These are phyloP conservation scores for Rhizopogon hawkerae DNA, from an alignment of 1,284 basidiomycete genomes.

Conservation along the genomic window DNA sequence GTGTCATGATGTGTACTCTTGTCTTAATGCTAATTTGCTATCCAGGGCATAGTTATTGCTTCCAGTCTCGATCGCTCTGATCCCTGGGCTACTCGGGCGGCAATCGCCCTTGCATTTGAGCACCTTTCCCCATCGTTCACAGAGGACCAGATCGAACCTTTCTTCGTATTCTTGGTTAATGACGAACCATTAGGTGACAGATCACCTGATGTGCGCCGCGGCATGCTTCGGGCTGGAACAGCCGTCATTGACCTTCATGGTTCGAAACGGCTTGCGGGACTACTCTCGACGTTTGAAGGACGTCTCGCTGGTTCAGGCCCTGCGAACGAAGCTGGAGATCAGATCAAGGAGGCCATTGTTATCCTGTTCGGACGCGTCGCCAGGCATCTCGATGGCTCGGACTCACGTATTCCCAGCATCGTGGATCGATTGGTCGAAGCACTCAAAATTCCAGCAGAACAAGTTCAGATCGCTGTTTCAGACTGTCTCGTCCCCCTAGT, in stretches of 20 bases:
- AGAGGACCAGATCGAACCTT: slow-evolving; percentile 59
- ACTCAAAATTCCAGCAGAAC: slow-evolving; percentile 90
- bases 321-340: slow-evolving; percentile 70
- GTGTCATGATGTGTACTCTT: slow-evolving; percentile 20
- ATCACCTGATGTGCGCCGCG: slow-evolving; percentile 71
- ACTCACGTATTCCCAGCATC: slow-evolving; percentile 73
- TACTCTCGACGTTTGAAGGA: slow-evolving; percentile 82
- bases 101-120: slow-evolving; percentile 68
- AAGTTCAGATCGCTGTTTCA: slow-evolving; percentile 94
- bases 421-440: slow-evolving; percentile 89
- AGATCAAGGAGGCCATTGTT: slow-evolving; percentile 91
- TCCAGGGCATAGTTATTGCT: slow-evolving; percentile 88
- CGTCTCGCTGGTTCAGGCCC: slow-evolving; percentile 61
- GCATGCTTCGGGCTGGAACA: slow-evolving; percentile 83
- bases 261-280: slow-evolving; percentile 57
- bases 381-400: slow-evolving; percentile 73
- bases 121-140: slow-evolving; percentile 65
- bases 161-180: slow-evolving; percentile 84
- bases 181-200: slow-evolving; percentile 87
- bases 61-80: slow-evolving; percentile 87
- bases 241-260: slow-evolving; percentile 83
- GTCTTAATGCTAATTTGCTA: slow-evolving; percentile 1
- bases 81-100: slow-evolving; percentile 82
- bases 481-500: slow-evolving; percentile 91
- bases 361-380: slow-evolving; percentile 94